Base-by-base conservation (phyloP, 768 basidiomycete species). In the Leccinum imitatum region DNA sequence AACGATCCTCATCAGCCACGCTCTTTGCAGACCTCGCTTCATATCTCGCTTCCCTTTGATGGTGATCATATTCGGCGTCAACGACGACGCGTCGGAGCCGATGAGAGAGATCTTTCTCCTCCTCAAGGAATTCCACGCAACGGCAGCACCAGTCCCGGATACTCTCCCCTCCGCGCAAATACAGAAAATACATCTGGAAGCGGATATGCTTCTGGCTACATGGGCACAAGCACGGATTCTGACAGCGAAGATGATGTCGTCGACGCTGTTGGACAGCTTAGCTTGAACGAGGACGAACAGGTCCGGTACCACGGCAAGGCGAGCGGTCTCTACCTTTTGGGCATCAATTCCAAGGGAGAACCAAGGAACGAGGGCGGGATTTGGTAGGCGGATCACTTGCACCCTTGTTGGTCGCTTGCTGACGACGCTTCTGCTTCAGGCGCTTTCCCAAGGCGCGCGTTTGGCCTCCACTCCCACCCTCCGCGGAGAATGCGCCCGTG, bases 401-500 rank as follows among this genome's bases (percentile, higher is more conserved):
- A 54, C 25, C 33, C 23, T 33, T 41, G 25, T 53, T 60, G 60
- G 31, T 62, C 67, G 56, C 59, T 65, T 30, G 53, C 13, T 69
- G 63, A 73, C 61, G 6, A 31, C n/a, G n/a, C 31, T 25, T 7
- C 3, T 9, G 4, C 9, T 6, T 6, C 67, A 91, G 83, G 88
- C 85, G 87, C 30, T 95, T 95, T 74, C 92, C 93, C 0, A 87
- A 86, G 64, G 89, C 92, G 3, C 82, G 93, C n/a, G 89, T 94
- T 25, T 95, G 93, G 93, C 93, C 93, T 0, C 86, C 86, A 3
- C 71, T 82, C 57, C 73, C 74, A 3, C 47, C 68, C 27, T 55
- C 58, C 5, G 54, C 64, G 64, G 78, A 19, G 74, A 57, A 59
- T 35, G 60, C 71, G 61, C 59, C 72, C 33, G 56, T 53, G 6